Conservation (phyloP, 2,329 filamentous ascomycete genomes). For the Ophiostoma pallidulum region DNA sequence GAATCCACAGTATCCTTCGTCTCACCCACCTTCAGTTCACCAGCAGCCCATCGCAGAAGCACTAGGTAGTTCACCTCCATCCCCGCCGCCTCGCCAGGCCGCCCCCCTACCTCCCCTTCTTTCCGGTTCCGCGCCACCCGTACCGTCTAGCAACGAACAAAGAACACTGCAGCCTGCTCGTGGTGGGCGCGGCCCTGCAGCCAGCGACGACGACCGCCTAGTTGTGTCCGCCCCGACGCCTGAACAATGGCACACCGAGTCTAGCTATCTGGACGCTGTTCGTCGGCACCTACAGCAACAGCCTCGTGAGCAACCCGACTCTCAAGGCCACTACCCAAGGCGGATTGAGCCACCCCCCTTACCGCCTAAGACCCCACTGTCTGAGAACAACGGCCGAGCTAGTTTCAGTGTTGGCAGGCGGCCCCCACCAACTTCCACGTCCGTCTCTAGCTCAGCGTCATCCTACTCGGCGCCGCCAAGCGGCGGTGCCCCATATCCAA, state of each 20-base stretch:
- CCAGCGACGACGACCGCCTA: slow-evolving; percentile 45
- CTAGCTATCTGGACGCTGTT: slow-evolving; percentile 7
- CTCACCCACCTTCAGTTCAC: slow-evolving; percentile 23
- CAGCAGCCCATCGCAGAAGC: slow-evolving; percentile 18
- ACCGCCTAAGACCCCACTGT: slow-evolving; percentile 68
- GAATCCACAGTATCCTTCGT: slow-evolving; percentile 16
- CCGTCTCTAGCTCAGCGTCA: too few species aligned
- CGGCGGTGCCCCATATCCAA: slow-evolving; percentile 64
- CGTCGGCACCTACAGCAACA: slow-evolving; percentile 14
- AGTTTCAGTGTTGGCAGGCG: slow-evolving; percentile 21
- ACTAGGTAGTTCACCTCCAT: slow-evolving; percentile 23
- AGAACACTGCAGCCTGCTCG: too few species aligned
- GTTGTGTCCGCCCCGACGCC: slow-evolving; percentile 49
- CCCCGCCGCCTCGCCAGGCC: slow-evolving; percentile 21
- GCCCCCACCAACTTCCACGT: background rate
- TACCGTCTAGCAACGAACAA: background rate
- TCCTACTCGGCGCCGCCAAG: slow-evolving; percentile 31
- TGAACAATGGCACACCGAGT: slow-evolving; percentile 46
- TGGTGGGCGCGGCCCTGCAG: too few species aligned
- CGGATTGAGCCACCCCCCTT: slow-evolving; percentile 58
- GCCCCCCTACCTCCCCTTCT: slow-evolving; percentile 14
- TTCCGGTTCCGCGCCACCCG: background rate
- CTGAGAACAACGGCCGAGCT: slow-evolving; percentile 32
- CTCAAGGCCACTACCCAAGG: too few species aligned
- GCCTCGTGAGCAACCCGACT: slow-evolving; percentile 21